Conservation (phyloP, 2,329 filamentous ascomycete genomes). For the Intubia oerlemansii region DNA sequence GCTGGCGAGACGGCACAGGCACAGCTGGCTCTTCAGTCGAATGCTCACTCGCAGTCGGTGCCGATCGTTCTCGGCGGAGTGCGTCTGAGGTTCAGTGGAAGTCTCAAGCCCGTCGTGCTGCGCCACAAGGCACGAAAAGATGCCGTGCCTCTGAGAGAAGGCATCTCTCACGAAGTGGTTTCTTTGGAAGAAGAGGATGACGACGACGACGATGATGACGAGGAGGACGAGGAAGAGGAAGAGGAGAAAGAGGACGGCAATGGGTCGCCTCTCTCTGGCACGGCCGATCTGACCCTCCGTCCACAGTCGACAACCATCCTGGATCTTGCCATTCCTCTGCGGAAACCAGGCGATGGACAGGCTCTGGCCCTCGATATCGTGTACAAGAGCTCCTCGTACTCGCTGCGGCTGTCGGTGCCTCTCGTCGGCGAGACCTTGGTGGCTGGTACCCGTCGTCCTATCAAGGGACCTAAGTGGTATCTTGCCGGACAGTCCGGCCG, state of each 20-base stretch:
- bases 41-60: constrained; percentile 28
- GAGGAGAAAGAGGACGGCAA: neutral
- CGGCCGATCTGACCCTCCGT: constrained; percentile 40
- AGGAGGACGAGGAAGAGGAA: constrained; percentile 1
- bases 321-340: constrained; percentile 49
- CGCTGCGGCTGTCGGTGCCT: constrained; percentile 41
- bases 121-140: constrained; percentile 14
- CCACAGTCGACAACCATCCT: constrained; percentile 50
- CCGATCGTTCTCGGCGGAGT: constrained; percentile 30
- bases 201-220: too few relatives aligned
- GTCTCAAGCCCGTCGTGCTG: constrained; percentile 31
- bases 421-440: constrained; percentile 19
- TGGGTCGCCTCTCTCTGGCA: constrained; percentile 5
- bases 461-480: too few relatives aligned
- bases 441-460: constrained; percentile 24
- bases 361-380: constrained; percentile 41
- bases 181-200: constrained; percentile 4
- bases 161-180: neutral
- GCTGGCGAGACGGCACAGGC: constrained; percentile 37
- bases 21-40: constrained; percentile 35
- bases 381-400: constrained; percentile 43
- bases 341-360: constrained; percentile 61
- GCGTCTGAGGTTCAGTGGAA: constrained; percentile 33
- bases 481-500: too few relatives aligned
- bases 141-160: too few relatives aligned